A percentile compares a stretch with the other conserved stretches of the same genome.
Conservation (phyloP, 768 basidiomycete genomes). For the Pisolithus orientalis region DNA sequence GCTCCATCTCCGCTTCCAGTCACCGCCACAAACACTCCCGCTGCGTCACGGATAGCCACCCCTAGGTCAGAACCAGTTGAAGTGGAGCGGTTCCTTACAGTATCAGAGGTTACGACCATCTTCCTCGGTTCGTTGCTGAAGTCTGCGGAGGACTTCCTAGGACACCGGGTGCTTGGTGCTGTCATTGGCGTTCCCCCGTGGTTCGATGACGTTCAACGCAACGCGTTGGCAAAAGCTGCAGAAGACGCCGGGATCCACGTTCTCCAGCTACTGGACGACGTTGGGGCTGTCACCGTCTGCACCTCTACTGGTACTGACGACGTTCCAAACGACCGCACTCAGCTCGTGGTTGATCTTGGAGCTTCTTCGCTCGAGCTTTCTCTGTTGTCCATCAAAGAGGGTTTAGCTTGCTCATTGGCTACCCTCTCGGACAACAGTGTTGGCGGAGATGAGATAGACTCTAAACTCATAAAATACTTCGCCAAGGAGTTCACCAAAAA, state of each 20-base stretch:
- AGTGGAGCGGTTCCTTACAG: slow-evolving; percentile 66
- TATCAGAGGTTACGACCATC: slow-evolving; percentile 75
- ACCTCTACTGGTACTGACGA: slow-evolving; percentile 41
- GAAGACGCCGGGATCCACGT: slow-evolving; percentile 77
- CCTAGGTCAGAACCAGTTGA: slow-evolving; percentile 68
- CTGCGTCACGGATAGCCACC: slow-evolving; percentile 61
- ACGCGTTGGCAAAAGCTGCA: slow-evolving; percentile 69
- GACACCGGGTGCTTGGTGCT: slow-evolving; percentile 67
- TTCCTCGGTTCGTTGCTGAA: slow-evolving; percentile 81
- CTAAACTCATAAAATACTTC: slow-evolving; percentile 84
- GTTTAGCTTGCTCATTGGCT: slow-evolving; percentile 63
- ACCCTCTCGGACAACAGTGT: slow-evolving; percentile 39
- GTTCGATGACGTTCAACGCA: slow-evolving; percentile 64
- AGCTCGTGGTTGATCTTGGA: slow-evolving; percentile 79
- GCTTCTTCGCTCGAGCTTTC: slow-evolving; percentile 64
- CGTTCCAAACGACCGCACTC: slow-evolving; percentile 58
- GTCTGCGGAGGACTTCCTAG: slow-evolving; percentile 89
- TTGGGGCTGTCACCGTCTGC: slow-evolving; percentile 60
- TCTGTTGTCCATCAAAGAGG: slow-evolving; percentile 67
- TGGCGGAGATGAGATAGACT: slow-evolving; percentile 72
- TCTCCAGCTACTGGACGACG: slow-evolving; percentile 82
- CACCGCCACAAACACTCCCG: slow-evolving; percentile 53
- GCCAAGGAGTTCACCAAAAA: slow-evolving; percentile 97
- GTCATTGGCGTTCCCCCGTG: slow-evolving; percentile 79
- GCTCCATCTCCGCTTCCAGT: slow-evolving; percentile 63